Base-by-base conservation (phyloP, 2,329 filamentous ascomycete species). In the Aspergillus texensis region DNA sequence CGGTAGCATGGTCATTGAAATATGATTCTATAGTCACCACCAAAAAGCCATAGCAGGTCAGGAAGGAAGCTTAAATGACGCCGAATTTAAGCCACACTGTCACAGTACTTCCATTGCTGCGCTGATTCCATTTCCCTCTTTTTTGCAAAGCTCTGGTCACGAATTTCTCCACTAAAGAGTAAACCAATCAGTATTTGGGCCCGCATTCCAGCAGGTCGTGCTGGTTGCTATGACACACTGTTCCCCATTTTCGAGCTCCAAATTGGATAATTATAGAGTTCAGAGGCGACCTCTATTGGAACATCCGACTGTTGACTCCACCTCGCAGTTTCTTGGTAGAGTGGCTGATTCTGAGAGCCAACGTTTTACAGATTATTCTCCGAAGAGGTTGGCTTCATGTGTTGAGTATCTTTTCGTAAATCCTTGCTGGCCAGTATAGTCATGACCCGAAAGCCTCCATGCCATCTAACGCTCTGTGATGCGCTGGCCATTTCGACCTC, bases 181-280 rank as follows among this genome's bases (percentile, higher is more conserved):
- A 36, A 19, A 14, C 16, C 55, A 24, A 50, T 45, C n/a, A 9
- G 30, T 45, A 58, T 39, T 34, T 39, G 32, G 63, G 56, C 62
- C 68, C 64, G 64, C 68, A 70, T 70, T 69, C 68, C 64, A 62
- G 54, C 63, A 61, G 46, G 26, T 30, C 65, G 65, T 67, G 59
- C 64, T 62, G 62, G 65, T 67, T 70, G 68, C 68, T 60, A 61
- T 62, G 66, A 57, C 60, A 63, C 62, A 30, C 16, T 43, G 19
- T 39, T 55, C n/a, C 2, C 52, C 21, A 48, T 48, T 24, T 14
- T 6, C 16, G 5, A 28, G 21, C 24, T 24, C 9, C 9, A 46
- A 46, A 46, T 6, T 46, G n/a, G n/a, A 46, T 12, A 24, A 10
- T 24, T 14, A n/a, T 4, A 26, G 26, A 21, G 30, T 52, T 50